phyloP scores from a whole-genome alignment of 306 rosid species.

The Rosa lucieae region DNA sequence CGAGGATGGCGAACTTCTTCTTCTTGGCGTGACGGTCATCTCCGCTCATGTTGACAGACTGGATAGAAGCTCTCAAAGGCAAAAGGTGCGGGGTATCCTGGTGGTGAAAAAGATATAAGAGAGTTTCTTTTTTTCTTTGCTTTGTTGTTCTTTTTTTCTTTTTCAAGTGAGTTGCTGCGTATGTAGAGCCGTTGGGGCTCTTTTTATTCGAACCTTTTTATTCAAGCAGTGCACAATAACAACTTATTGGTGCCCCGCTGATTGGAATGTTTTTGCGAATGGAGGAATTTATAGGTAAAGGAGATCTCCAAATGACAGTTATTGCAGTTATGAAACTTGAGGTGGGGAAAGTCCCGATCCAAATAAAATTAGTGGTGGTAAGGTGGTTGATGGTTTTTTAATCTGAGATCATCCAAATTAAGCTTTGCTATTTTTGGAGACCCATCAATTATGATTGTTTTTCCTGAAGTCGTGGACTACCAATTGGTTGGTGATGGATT shows the following conservation, averaged over 20 bases:
- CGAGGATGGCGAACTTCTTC: constrained; percentile 45
- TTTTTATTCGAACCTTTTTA: neutral
- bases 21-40: constrained; percentile 23
- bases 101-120: neutral
- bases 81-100: neutral
- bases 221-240: neutral
- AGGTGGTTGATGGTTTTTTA: neutral
- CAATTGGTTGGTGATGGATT: neutral
- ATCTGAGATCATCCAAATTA: neutral
- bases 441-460: neutral
- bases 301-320: neutral
- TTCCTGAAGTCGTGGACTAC: neutral
- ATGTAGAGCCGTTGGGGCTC: constrained; percentile 11
- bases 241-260: constrained; percentile 8
- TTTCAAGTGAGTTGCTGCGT: neutral
- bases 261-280: neutral
- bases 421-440: neutral
- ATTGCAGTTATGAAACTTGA: constrained; percentile 1
- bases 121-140: neutral
- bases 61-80: neutral
- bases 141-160: neutral
- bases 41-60: constrained; percentile 1
- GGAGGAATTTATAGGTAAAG: constrained; percentile 3
- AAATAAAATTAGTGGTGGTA: neutral
- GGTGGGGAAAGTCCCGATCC: neutral